Conservation (phyloP, 768 basidiomycete species). For the Rhodotorula paludigena region DNA sequence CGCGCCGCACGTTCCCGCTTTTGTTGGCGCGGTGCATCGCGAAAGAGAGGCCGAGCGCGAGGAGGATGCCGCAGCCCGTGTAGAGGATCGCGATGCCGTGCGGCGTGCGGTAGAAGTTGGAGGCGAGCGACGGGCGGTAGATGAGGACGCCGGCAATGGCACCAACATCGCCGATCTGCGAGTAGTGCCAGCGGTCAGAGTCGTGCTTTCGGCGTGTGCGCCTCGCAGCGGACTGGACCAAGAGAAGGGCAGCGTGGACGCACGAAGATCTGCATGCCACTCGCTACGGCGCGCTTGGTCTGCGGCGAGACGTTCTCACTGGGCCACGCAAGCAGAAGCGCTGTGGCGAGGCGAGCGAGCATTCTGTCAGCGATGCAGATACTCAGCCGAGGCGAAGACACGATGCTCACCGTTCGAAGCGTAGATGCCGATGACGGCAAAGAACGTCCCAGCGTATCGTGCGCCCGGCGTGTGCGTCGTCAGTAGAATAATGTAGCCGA, state of each 20-base stretch:
- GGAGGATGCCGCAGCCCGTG: slow-evolving; percentile 20
- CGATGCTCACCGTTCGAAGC: slow-evolving; percentile 10
- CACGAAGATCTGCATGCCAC: slow-evolving; percentile 60
- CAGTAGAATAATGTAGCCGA: slow-evolving; percentile 60
- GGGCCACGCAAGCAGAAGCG: slow-evolving; percentile 52
- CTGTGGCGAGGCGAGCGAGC: neutral
- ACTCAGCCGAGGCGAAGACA: neutral
- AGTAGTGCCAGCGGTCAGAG: neutral
- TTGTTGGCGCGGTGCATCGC: slow-evolving; percentile 11
- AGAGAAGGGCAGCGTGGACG: neutral
- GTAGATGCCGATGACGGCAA: slow-evolving; percentile 32
- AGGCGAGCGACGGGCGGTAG: slow-evolving; percentile 18
- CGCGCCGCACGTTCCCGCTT: neutral
- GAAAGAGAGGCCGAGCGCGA: slow-evolving; percentile 13
- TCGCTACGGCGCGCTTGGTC: slow-evolving; percentile 61
- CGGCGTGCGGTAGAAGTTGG: slow-evolving; percentile 29
- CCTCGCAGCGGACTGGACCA: neutral
- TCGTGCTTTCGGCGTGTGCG: too few species aligned
- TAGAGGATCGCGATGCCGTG: slow-evolving; percentile 30
- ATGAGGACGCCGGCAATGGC: slow-evolving; percentile 20
- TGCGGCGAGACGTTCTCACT: slow-evolving; percentile 66
- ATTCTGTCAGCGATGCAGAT: neutral
- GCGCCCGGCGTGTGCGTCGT: slow-evolving; percentile 26
- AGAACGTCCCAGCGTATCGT: slow-evolving; percentile 19
- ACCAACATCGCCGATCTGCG: slow-evolving; percentile 30